These are phyloP conservation scores for Voacanga thouarsii DNA, from an alignment of 257 asterid species.

Conservation along the genomic window DNA sequence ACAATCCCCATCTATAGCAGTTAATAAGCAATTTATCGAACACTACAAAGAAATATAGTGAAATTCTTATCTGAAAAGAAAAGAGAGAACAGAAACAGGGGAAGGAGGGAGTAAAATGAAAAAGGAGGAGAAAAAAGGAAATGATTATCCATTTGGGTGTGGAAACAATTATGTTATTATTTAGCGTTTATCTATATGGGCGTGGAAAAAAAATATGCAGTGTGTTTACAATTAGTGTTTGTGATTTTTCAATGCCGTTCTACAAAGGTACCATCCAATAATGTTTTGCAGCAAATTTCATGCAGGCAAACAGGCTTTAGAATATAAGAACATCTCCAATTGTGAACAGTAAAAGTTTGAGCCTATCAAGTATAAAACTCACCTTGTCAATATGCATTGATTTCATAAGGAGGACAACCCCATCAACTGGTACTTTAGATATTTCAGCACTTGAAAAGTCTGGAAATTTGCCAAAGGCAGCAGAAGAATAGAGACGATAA, in stretches of 20 bases:
- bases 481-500: conserved; percentile 90
- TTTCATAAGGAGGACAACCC: conserved; percentile 91
- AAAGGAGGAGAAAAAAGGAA: background rate
- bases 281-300: background rate
- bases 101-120: background rate
- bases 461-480: conserved; percentile 65
- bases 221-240: background rate
- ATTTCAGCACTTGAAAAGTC: conserved; percentile 83
- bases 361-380: conserved; percentile 17
- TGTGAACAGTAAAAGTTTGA: background rate
- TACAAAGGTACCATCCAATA: background rate
- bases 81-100: background rate
- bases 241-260: background rate
- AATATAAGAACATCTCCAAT: background rate
- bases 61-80: background rate
- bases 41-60: background rate
- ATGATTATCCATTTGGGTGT: background rate
- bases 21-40: background rate
- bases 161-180: background rate
- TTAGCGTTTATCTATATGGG: background rate
- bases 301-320: background rate
- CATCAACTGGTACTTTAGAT: conserved; percentile 86
- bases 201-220: background rate
- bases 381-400: conserved; percentile 90
- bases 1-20: background rate